phyloP scores from a whole-genome alignment of 768 basidiomycete species.

The Mrakia gelida region DNA sequence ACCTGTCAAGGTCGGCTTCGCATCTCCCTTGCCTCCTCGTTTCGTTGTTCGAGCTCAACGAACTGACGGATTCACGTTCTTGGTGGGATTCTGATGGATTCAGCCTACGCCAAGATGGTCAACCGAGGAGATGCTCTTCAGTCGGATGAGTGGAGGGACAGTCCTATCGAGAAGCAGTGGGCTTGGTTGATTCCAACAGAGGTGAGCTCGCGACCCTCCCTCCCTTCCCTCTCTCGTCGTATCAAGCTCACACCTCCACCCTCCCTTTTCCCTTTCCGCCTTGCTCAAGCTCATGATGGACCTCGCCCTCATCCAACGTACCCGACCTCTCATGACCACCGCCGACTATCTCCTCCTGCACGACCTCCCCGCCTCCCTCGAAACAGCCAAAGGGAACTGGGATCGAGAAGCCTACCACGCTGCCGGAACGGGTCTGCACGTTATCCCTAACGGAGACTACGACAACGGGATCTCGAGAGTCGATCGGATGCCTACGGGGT shows the following conservation, averaged over 20 bases:
- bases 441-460: conserved; percentile 49
- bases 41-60: background rate
- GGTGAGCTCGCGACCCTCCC: conserved; percentile 17
- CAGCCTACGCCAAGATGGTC: conserved; percentile 50
- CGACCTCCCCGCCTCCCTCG: conserved; percentile 43
- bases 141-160: conserved; percentile 48
- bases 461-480: conserved; percentile 49
- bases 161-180: conserved; percentile 44
- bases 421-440: conserved; percentile 41
- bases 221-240: background rate
- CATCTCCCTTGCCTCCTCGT: background rate
- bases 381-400: conserved; percentile 49
- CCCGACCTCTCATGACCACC: conserved; percentile 48
- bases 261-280: background rate
- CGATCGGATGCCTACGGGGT: conserved; percentile 44
- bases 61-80: background rate
- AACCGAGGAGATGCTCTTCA: conserved; percentile 51
- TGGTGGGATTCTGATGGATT: conserved; percentile 6
- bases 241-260: conserved; percentile 37
- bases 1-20: conserved; percentile 21
- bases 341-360: conserved; percentile 51
- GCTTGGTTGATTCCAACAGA: conserved; percentile 39
- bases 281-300: conserved; percentile 46
- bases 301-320: conserved; percentile 47
- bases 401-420: conserved; percentile 44